A percentile compares a stretch with the other conserved stretches of the same genome.
phyloP scores from a whole-genome alignment of 345 rosid genomes.

The Populus alba region DNA sequence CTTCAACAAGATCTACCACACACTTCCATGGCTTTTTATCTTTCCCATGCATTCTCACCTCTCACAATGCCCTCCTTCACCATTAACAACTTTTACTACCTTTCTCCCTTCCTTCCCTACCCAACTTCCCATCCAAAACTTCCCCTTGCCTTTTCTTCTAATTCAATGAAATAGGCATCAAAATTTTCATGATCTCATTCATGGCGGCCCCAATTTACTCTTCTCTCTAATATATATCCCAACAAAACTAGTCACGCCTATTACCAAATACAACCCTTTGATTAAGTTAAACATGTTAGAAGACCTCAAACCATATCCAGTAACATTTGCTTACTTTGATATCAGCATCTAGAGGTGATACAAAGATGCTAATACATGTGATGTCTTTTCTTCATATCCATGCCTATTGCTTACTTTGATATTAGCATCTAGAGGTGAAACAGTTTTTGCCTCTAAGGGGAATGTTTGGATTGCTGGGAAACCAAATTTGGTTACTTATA shows the following conservation, averaged over 20 bases:
- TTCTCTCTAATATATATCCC: conserved; percentile 52
- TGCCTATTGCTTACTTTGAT: conserved; percentile 59
- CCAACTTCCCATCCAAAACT: background rate
- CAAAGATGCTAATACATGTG: conserved; percentile 50
- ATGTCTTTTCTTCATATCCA: background rate
- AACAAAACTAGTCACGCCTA: conserved; percentile 37
- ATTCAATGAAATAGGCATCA: conserved; percentile 44
- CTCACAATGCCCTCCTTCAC: background rate
- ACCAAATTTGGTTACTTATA: conserved; percentile 76
- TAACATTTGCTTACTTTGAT: conserved; percentile 71
- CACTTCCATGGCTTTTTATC: conserved; percentile 16
- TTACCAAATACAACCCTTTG: conserved; percentile 38
- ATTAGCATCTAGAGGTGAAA: conserved; percentile 72
- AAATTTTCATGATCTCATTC: conserved; percentile 53
- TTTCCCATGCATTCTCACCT: background rate
- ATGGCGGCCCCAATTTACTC: conserved; percentile 43
- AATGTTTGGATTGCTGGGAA: conserved; percentile 56
- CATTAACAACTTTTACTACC: conserved; percentile 10
- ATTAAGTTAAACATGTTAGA: conserved; percentile 31
- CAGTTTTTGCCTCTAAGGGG: conserved; percentile 48
- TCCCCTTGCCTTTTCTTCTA: background rate
- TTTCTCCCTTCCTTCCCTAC: background rate
- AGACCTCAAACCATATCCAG: conserved; percentile 48
- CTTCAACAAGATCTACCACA: conserved; percentile 17
- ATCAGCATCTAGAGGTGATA: conserved; percentile 79